These are phyloP conservation scores for Chytriomyces sp. DNA, from an alignment of 192 early-diverging fungal genomes.

Conservation along the genomic window DNA sequence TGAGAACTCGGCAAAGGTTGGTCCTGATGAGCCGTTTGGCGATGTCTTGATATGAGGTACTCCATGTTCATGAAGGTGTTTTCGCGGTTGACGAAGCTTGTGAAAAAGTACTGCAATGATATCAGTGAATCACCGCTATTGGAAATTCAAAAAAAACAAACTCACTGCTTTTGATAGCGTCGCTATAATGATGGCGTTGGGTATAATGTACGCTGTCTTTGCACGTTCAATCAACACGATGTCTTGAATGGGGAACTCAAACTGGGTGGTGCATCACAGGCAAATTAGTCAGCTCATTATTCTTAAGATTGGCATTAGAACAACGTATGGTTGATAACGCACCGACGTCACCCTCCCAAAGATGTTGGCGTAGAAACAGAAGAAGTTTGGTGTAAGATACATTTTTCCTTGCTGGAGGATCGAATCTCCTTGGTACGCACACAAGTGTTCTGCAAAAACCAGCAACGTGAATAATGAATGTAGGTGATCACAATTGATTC, in stretches of 20 bases:
- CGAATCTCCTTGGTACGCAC: constrained; percentile 25
- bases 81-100: constrained; percentile 33
- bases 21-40: not conserved
- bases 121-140: not conserved
- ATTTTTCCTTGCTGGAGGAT: constrained; percentile 33
- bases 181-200: constrained; percentile 27
- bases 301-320: no score
- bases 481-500: not conserved
- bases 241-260: constrained; percentile 32
- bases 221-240: constrained; percentile 24
- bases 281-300: no score
- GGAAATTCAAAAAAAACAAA: not conserved
- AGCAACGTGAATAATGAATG: not conserved
- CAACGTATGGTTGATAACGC: no score
- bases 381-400: constrained; percentile 30
- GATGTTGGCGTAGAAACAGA: constrained; percentile 32
- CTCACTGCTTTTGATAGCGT: constrained; percentile 7
- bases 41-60: constrained; percentile 27
- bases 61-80: constrained; percentile 25
- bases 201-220: constrained; percentile 29
- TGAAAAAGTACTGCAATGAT: constrained; percentile 31
- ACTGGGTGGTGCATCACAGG: no score
- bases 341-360: constrained; percentile 25
- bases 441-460: constrained; percentile 8
- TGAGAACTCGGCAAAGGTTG: not conserved